Evolutionary conservation across 106 monocot genomes (phyloP).

Genomic region (Gastrodia elata): DNA sequence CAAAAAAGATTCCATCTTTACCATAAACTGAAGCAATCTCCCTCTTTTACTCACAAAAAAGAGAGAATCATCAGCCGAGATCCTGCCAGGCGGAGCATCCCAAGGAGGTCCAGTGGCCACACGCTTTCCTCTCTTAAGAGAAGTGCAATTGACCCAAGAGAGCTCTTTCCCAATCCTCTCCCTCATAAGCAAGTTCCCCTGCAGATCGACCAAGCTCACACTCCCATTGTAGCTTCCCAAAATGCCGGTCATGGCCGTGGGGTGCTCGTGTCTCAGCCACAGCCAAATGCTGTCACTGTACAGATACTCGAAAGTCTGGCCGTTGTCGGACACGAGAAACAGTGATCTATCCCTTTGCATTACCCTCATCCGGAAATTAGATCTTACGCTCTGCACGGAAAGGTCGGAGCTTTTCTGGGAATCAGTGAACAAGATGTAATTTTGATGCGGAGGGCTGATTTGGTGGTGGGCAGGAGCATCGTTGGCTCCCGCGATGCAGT

Average conservation of each 20-base stretch:
- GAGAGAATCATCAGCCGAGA: conserved; percentile 56
- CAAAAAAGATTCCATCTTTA: conserved; percentile 17
- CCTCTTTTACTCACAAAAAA: conserved; percentile 79
- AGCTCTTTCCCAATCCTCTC: conserved; percentile 64
- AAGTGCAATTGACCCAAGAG: conserved; percentile 76
- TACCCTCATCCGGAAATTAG: conserved; percentile 58
- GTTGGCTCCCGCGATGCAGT: conserved; percentile 69
- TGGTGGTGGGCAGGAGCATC: conserved; percentile 23
- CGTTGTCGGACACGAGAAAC: conserved; percentile 56
- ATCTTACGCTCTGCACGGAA: conserved; percentile 28
- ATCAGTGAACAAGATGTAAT: too few species aligned
- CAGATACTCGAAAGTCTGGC: conserved; percentile 57
- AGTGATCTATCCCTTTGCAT: conserved; percentile 73
- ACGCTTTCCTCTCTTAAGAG: conserved; percentile 58
- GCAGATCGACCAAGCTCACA: conserved; percentile 59
- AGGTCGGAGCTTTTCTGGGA: too few species aligned
- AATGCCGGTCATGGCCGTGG: conserved; percentile 43
- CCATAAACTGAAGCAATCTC: conserved; percentile 68
- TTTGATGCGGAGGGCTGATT: too few species aligned
- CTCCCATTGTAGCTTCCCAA: conserved; percentile 82
- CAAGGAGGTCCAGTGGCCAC: conserved; percentile 76
- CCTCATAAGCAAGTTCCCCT: conserved; percentile 59
- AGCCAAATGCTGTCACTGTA: conserved; percentile 45
- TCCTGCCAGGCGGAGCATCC: conserved; percentile 52
- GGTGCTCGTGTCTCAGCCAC: conserved; percentile 75